Evolutionary conservation across 2,329 filamentous ascomycete genomes (phyloP), one percentile per base, ranked within the genome.

Genomic region (Zymoseptoria crescenta): DNA sequence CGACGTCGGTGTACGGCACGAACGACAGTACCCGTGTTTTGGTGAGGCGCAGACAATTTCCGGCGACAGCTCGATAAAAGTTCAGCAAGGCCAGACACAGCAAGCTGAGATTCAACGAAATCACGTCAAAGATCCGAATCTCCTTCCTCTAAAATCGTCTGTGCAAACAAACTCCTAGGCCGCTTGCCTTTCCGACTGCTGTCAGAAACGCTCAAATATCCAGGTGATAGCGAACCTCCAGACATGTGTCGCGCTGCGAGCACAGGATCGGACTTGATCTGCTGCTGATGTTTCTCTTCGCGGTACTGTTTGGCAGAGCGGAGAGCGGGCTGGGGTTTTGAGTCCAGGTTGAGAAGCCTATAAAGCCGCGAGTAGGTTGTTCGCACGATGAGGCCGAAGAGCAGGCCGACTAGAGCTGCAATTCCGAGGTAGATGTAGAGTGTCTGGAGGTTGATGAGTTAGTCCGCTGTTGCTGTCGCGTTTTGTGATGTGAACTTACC

Each of bases 121-220:
- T 16, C 20, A 48, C 8, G n/a, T 74, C 65, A 79, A 55, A 74
- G 76, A 52, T 79, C 77, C 0, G 76, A 79, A 69, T 88, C 86
- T 55, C 87, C 85, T 70, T 90, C 87, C 72, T 89, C 87, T 59
- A 87, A 80, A 62, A 91, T 90, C 0, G 84, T 87, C 69, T 87
- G 84, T 28, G 81, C 79, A 50, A 87, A 73, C 19, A 89, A 70
- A 1, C 81, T 81, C 55, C 77, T 74, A 4, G 74, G 74, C 53
- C 76, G 73, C 55, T 75, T 74, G 57, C 77, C 73, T 67, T 68
- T 63, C 64, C 69, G 56, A 60, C 61, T 57, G 13, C 66, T 64
- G 30, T 73, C 71, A 5, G 68, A 68, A 29, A 68, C 27, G 56
- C 69, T 69, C 28, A 63, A 4, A 54, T 66, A 64, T 50, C 60